Evolutionary conservation across 2,329 filamentous ascomycete species (phyloP).

Genomic region (Aspergillus sp.): DNA sequence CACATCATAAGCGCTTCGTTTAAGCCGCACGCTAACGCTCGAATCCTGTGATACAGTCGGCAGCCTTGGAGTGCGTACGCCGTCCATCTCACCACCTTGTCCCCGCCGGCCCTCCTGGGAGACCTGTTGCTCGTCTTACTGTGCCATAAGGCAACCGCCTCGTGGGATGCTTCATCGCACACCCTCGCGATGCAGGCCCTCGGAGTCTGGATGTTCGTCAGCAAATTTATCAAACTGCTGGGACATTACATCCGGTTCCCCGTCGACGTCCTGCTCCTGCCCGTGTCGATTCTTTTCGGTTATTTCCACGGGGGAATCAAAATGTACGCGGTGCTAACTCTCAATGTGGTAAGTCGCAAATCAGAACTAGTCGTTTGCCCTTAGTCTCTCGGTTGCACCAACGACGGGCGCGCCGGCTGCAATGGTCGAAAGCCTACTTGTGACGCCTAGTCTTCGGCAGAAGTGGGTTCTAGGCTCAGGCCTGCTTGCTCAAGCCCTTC

Average conservation of each 20-base stretch:
- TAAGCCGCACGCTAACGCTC: conserved; percentile 25
- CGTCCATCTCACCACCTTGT: conserved; percentile 87
- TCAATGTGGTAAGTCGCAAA: conserved; percentile 68
- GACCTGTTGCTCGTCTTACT: conserved; percentile 71
- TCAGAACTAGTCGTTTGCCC: neutral
- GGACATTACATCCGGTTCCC: conserved; percentile 84
- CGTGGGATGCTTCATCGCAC: conserved; percentile 56
- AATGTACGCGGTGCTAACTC: conserved; percentile 78
- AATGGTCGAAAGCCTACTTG: conserved; percentile 3
- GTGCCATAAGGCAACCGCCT: conserved; percentile 65
- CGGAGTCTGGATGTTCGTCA: conserved; percentile 75
- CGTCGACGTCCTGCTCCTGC: conserved; percentile 73
- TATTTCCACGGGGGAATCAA: conserved; percentile 94
- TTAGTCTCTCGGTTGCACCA: conserved; percentile 4
- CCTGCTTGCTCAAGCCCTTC: neutral
- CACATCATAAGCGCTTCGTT: conserved; percentile 12
- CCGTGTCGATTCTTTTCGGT: conserved; percentile 84
- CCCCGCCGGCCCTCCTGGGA: conserved; percentile 76
- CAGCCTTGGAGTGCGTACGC: conserved; percentile 94
- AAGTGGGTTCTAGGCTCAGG: conserved; percentile 5
- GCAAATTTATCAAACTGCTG: conserved; percentile 86
- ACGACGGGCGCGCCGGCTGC: conserved; percentile 3
- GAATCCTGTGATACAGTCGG: conserved; percentile 55
- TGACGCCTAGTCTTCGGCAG: neutral
- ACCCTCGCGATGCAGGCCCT: conserved; percentile 60